Evolutionary conservation across 352 stramenopile species (phyloP).

Genomic region (Thraustochytrium sp.): DNA sequence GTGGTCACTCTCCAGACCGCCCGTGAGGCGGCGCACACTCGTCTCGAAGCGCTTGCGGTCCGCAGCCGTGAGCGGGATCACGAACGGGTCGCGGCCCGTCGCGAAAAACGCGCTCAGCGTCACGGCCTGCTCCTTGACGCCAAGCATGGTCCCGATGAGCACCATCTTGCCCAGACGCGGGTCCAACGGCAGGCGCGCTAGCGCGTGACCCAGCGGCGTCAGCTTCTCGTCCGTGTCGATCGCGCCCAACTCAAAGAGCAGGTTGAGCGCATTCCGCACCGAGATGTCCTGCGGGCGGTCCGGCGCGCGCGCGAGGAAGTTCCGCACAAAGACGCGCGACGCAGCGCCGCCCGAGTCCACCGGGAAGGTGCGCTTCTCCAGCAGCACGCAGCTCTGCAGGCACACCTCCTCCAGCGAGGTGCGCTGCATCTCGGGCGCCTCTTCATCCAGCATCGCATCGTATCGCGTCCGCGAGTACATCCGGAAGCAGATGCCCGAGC

Average conservation of each 20-base stretch:
- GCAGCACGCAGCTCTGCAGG: conserved; percentile 30
- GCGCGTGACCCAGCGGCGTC: background rate
- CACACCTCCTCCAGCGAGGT: conserved; percentile 35
- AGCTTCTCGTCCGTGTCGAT: conserved; percentile 27
- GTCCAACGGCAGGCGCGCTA: conserved; percentile 19
- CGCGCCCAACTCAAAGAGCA: conserved; percentile 7
- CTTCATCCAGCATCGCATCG: conserved; percentile 27
- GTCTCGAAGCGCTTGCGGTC: background rate
- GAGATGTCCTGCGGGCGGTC: conserved; percentile 24
- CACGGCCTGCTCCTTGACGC: conserved; percentile 19
- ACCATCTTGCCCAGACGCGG: conserved; percentile 30
- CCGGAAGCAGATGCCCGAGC: conserved; percentile 80
- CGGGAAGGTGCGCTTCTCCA: background rate
- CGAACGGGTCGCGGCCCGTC: conserved; percentile 23
- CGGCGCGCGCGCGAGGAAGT: conserved; percentile 11
- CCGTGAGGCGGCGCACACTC: background rate
- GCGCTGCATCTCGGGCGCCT: conserved; percentile 42
- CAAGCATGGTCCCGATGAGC: conserved; percentile 16
- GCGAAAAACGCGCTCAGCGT: conserved; percentile 29
- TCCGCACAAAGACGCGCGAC: background rate
- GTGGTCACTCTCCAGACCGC: background rate
- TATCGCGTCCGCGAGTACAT: conserved; percentile 59
- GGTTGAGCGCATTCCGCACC: conserved; percentile 5
- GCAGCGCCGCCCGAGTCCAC: background rate
- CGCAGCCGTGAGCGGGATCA: background rate